Percentiles rank a stretch among this genome's conserved stretches.
These are phyloP conservation scores for Arthroderma uncinatum DNA, from an alignment of 2,329 filamentous ascomycete species.

Conservation along the genomic window DNA sequence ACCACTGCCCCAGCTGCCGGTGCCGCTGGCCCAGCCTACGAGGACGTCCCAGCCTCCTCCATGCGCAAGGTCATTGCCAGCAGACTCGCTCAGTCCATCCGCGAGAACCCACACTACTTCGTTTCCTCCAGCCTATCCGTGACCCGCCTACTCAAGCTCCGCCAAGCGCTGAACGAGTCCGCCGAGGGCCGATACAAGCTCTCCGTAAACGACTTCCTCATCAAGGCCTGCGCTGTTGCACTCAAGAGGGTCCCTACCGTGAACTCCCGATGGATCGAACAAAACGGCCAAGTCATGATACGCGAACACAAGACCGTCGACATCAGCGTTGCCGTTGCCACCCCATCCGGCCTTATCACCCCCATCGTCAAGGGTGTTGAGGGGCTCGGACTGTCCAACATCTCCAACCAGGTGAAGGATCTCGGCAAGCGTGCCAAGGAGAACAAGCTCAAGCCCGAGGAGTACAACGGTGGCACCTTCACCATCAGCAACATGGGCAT, in stretches of 20 bases:
- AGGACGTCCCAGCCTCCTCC: slow-evolving; percentile 71
- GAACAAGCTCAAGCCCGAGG: slow-evolving; percentile 97
- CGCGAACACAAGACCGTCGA: slow-evolving; percentile 89
- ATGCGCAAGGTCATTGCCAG: slow-evolving; percentile 98
- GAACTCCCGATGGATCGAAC: slow-evolving; percentile 84
- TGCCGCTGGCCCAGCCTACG: slow-evolving; percentile 56
- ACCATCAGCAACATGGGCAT: slow-evolving; percentile 99
- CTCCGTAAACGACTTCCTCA: slow-evolving; percentile 98
- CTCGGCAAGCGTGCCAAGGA: slow-evolving; percentile 93
- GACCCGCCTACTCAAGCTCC: slow-evolving; percentile 89
- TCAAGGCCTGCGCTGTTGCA: slow-evolving; percentile 86
- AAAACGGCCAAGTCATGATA: slow-evolving; percentile 66
- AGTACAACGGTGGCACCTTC: slow-evolving; percentile 98
- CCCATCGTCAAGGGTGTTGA: slow-evolving; percentile 90
- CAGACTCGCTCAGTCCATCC: slow-evolving; percentile 77
- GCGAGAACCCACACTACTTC: slow-evolving; percentile 97
- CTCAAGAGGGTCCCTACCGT: slow-evolving; percentile 88
- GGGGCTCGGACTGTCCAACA: slow-evolving; percentile 72
- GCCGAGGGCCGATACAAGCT: slow-evolving; percentile 95
- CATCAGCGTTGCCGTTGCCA: slow-evolving; percentile 90
- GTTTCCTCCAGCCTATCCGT: slow-evolving; percentile 87
- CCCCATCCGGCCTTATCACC: slow-evolving; percentile 87
- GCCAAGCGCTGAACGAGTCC: slow-evolving; percentile 79
- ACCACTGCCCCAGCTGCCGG: slow-evolving; percentile 41
- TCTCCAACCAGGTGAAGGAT: slow-evolving; percentile 85